Evolutionary conservation across 2,329 filamentous ascomycete species (phyloP), one percentile per base, ranked within the genome.

Genomic region (Pseudocercospora cruenta): DNA sequence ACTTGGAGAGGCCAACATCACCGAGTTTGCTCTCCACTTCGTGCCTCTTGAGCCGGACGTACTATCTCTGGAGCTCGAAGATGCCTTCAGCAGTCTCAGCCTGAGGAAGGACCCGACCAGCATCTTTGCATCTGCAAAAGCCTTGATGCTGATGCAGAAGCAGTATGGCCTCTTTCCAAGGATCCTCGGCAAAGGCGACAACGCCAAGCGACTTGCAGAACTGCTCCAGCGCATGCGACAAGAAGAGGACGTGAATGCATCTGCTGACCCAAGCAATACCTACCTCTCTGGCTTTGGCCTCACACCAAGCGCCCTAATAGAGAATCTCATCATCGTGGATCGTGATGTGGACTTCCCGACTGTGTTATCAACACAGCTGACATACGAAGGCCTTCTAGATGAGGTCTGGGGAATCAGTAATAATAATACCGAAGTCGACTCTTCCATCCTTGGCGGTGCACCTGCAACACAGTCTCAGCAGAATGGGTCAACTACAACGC

Each of bases 331-430:
- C 73, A 91, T 99, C 67, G 93, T 99, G 63, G 95, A 99, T 78
- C 91, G 95, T 58, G 94, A 97, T 77, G 91, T 97, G 63, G 95
- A 99, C 78, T 93, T 95, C 74, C 92, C 94, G 16, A 97, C 95
- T 0, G 90, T 91, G 0, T 85, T 99, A 16, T 88, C 99, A 62
- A 98, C 94, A 0, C 95, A 99, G 77, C 83, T 99, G 68, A 99
- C 95, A 1, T 99, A 99, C 75, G 94, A 99, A 80, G 95, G 95
- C 3, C 84, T 99, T 26, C 90, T 99, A 62, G 96, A 99, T 75
- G 95, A 99, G 77, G 86, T 95, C 16, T 96, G 96, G 76, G 90
- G 91, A 33, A 96, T 99, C 67, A 88, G 92, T 70, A 91, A 97
- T 75, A 98, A 96, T 75, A 93, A 96, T 77, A 90, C 92, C 43